phyloP scores from a whole-genome alignment of 2,329 filamentous ascomycete species.

The Sclerotinia subarctica region DNA sequence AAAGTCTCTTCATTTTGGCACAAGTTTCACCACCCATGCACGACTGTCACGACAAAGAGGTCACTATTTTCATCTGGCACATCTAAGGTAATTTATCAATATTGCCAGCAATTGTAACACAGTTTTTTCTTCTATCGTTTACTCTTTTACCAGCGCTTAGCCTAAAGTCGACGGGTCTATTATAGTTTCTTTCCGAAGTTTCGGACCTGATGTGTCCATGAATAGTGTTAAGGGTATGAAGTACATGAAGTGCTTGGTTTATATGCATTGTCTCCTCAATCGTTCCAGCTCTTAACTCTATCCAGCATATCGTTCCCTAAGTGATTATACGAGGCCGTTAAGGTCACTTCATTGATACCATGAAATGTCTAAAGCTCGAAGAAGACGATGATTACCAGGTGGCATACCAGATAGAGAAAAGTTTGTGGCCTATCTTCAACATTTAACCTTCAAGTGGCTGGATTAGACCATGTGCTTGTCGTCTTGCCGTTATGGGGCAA shows the following conservation, averaged over 20 bases:
- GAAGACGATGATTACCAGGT: neutral
- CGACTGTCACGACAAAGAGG: neutral
- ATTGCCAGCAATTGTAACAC: neutral
- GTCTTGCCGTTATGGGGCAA: neutral
- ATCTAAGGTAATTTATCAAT: neutral
- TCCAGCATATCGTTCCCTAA: neutral
- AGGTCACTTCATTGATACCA: neutral
- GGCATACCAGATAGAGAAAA: neutral
- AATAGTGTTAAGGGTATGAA: neutral
- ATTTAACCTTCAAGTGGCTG: neutral
- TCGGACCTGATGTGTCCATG: neutral
- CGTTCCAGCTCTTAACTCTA: no score
- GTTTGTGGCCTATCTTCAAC: neutral
- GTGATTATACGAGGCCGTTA: neutral
- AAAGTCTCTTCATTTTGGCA: neutral
- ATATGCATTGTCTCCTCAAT: neutral
- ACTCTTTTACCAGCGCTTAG: neutral
- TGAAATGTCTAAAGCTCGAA: neutral
- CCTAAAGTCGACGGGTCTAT: constrained; percentile 3
- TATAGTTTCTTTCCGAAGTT: neutral
- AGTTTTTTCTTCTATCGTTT: neutral
- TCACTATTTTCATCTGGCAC: neutral
- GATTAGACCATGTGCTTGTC: neutral
- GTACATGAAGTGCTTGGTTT: neutral
- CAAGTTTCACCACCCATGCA: neutral